phyloP scores from a whole-genome alignment of 495 filamentous ascomycete species.

The Talaromyces thailandensis region DNA sequence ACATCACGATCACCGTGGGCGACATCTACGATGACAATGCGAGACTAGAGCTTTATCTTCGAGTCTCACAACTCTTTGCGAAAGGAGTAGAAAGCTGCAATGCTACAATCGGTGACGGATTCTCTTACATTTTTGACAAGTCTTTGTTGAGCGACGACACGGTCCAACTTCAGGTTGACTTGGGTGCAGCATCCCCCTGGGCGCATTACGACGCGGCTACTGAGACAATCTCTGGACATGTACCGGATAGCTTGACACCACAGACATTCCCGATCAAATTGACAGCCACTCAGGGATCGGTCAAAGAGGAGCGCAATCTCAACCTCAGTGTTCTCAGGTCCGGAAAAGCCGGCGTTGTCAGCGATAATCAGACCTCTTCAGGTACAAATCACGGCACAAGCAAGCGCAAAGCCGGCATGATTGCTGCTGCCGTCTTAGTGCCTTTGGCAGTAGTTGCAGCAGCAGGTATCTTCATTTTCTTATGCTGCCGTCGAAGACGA shows the following conservation, averaged over 20 bases:
- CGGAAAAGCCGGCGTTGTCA: slow-evolving; percentile 4
- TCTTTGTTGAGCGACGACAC: slow-evolving; percentile 43
- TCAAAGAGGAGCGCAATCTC: slow-evolving; percentile 37
- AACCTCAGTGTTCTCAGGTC: slow-evolving; percentile 36
- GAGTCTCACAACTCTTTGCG: slow-evolving; percentile 40
- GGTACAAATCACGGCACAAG: slow-evolving; percentile 8
- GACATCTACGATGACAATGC: slow-evolving; percentile 59
- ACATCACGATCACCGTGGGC: slow-evolving; percentile 55
- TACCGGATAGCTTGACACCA: slow-evolving; percentile 41
- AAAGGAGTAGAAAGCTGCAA: slow-evolving; percentile 36
- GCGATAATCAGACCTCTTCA: slow-evolving; percentile 14
- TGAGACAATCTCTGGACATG: slow-evolving; percentile 50
- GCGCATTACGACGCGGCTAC: slow-evolving; percentile 51
- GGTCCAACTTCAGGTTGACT: slow-evolving; percentile 44
- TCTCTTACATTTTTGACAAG: slow-evolving; percentile 53
- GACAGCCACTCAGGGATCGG: slow-evolving; percentile 38
- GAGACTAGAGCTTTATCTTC: slow-evolving; percentile 52
- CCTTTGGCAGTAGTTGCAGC: slow-evolving; percentile 28
- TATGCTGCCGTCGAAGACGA: slow-evolving; percentile 31
- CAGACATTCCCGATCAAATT: slow-evolving; percentile 39
- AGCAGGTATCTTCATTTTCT: slow-evolving; percentile 26
- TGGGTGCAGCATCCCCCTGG: slow-evolving; percentile 52
- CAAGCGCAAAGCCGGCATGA: slow-evolving; percentile 30
- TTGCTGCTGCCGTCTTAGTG: slow-evolving; percentile 34
- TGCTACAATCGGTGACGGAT: slow-evolving; percentile 52